phyloP scores from a whole-genome alignment of 2,329 filamentous ascomycete species.

The Epichloe coenophiala region DNA sequence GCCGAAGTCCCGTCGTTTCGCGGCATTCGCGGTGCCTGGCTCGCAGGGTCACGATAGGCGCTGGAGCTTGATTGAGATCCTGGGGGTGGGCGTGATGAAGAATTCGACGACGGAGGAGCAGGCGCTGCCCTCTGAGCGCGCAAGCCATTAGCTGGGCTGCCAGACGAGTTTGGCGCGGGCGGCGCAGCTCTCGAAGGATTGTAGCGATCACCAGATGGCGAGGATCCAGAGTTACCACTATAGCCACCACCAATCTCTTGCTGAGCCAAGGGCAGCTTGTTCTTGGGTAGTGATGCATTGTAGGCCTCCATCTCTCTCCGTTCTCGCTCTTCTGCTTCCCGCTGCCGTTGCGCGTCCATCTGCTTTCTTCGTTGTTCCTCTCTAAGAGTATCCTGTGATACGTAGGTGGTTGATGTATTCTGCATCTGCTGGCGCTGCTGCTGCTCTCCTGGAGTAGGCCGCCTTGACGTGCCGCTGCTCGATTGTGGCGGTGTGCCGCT shows the following conservation, averaged over 20 bases:
- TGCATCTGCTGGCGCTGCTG: slow-evolving; percentile 46
- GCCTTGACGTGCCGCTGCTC: slow-evolving; percentile 25
- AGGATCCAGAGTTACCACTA: slow-evolving; percentile 26
- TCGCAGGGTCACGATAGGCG: slow-evolving; percentile 26
- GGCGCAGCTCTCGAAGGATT: slow-evolving; percentile 78
- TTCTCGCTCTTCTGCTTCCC: slow-evolving; percentile 50
- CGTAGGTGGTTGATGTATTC: slow-evolving; percentile 40
- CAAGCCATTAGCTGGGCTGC: slow-evolving; percentile 41
- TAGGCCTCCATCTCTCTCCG: slow-evolving; percentile 74
- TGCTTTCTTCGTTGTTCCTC: slow-evolving; percentile 51
- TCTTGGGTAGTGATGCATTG: slow-evolving; percentile 78
- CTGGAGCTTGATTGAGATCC: slow-evolving; percentile 36
- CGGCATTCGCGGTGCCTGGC: slow-evolving; percentile 30
- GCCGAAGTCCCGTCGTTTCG: slow-evolving; percentile 34
- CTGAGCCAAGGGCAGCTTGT: slow-evolving; percentile 66
- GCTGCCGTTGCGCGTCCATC: slow-evolving; percentile 41
- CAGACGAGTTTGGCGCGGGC: slow-evolving; percentile 51
- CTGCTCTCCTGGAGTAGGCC: slow-evolving; percentile 24
- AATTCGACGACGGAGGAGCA: slow-evolving; percentile 40
- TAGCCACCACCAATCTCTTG: slow-evolving; percentile 78
- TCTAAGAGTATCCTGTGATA: slow-evolving; percentile 33
- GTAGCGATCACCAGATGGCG: slow-evolving; percentile 51
- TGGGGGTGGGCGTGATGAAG: slow-evolving; percentile 31
- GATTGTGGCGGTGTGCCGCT: slow-evolving; percentile 24
- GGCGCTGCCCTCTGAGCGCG: slow-evolving; percentile 73